Evolutionary conservation across 2,329 filamentous ascomycete species (phyloP), one percentile per base, ranked within the genome.

Genomic region (Cyphellophora attinorum): DNA sequence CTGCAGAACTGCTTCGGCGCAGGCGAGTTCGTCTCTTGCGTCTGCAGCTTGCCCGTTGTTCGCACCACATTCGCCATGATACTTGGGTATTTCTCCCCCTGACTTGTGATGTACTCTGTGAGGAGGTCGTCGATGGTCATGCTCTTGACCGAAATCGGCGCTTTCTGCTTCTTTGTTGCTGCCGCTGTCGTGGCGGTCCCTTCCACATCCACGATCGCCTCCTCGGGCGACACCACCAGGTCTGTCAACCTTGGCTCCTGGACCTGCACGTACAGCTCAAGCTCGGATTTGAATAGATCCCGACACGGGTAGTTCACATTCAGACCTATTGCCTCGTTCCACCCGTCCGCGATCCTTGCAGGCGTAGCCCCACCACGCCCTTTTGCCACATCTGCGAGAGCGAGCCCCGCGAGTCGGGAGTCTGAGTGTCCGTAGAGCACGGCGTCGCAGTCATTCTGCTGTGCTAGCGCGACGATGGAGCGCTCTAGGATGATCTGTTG

Each of bases 21-120:
- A 6, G 17, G 28, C 3, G 31, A 31, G 6, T 17, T 19, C 6
- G 33, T 12, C 11, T 35, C 19, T 31, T 49, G 48, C 1, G 42
- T 46, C 29, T 77, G 66, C 27, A 96, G 68, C 59, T 93, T 94
- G 33, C 77, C 79, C n/a, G 83, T 80, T 19, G 89, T 98, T 42
- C 85, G 76, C 4, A 95, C 89, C 6, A 98, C 91, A 55, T 98
- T 98, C 19, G 88, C 81, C 46, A 98, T 88, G 37, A 96, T 85
- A 36, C 83, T 85, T 3, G 88, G 84, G 52, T 93, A 95, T 39
- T 81, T 81, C 45, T 76, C 74, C 54, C 94, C 88, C 11, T 94
- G 85, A 27, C 77, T 80, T 46, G 76, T 74, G 51, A 98, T 94
- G 57, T 95, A 98, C 38, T 85, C 79, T 38, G 70, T 64, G 79